Evolutionary conservation across 1,139 yeast genomes (phyloP).

Genomic region (Candida sp.): DNA sequence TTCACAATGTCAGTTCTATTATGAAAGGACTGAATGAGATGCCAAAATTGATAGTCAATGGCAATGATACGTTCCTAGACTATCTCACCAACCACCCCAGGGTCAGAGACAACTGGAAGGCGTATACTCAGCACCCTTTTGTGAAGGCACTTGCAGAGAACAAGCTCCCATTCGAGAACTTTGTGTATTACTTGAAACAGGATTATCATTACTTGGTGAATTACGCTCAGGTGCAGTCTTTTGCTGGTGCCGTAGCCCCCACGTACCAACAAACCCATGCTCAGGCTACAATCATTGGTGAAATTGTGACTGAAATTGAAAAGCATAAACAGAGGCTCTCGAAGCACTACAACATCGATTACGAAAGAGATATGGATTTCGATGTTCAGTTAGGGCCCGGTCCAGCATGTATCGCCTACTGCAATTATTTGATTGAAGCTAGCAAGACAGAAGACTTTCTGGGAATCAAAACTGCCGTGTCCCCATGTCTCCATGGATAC

Average conservation of each 20-base stretch:
- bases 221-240: constrained; percentile 70
- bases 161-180: constrained; percentile 51
- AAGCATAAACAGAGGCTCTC: constrained; percentile 58
- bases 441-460: constrained; percentile 62
- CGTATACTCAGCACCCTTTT: constrained; percentile 67
- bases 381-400: constrained; percentile 51
- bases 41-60: constrained; percentile 3
- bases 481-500: constrained; percentile 84
- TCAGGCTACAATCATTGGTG: constrained; percentile 55
- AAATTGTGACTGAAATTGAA: constrained; percentile 59
- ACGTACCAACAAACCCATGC: constrained; percentile 53
- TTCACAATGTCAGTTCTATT: constrained; percentile 12
- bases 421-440: constrained; percentile 59
- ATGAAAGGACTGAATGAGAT: constrained; percentile 9
- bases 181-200: constrained; percentile 66
- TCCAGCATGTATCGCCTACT: constrained; percentile 60
- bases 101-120: constrained; percentile 58
- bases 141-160: constrained; percentile 57
- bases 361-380: constrained; percentile 44
- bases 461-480: constrained; percentile 67
- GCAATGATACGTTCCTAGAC: constrained; percentile 27
- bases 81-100: constrained; percentile 61
- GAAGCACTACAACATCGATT: constrained; percentile 46
- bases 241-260: constrained; percentile 69
- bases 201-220: constrained; percentile 73